Conservation (phyloP, 169 alveolate species). For the Plasmodium malariae region DNA sequence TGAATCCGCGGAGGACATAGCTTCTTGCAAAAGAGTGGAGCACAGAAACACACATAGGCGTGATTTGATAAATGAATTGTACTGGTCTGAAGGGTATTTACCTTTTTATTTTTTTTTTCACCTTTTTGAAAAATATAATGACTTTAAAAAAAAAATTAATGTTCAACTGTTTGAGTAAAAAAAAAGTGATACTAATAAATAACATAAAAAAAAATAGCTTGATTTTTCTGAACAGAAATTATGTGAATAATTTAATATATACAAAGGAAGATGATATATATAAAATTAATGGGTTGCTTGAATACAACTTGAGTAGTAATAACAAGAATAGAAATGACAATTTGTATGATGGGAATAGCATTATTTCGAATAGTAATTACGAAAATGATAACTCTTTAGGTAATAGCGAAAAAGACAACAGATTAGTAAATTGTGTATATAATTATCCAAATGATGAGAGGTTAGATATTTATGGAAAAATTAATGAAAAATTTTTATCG, state of each 20-base stretch:
- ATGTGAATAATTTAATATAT: slow-evolving; percentile 29
- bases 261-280: slow-evolving; percentile 77
- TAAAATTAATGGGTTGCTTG: slow-evolving; percentile 16
- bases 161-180: slow-evolving; percentile 16
- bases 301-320: background rate
- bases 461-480: background rate
- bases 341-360: background rate
- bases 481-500: background rate
- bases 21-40: background rate
- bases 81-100: background rate
- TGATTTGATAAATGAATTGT: slow-evolving; percentile 15
- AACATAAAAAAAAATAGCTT: slow-evolving; percentile 13
- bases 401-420: background rate
- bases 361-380: slow-evolving; percentile 18
- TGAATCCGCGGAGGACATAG: no score
- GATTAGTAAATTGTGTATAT: background rate
- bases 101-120: slow-evolving; percentile 4
- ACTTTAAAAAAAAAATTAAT: slow-evolving; percentile 18
- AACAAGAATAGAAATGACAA: background rate
- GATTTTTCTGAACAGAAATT: slow-evolving; percentile 13
- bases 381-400: background rate
- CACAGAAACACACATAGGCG: background rate
- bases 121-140: slow-evolving; percentile 33
- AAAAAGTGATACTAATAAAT: background rate
- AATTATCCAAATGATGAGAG: background rate